phyloP scores from a whole-genome alignment of 139 green algal genomes.

The Picochlorum sp. region DNA sequence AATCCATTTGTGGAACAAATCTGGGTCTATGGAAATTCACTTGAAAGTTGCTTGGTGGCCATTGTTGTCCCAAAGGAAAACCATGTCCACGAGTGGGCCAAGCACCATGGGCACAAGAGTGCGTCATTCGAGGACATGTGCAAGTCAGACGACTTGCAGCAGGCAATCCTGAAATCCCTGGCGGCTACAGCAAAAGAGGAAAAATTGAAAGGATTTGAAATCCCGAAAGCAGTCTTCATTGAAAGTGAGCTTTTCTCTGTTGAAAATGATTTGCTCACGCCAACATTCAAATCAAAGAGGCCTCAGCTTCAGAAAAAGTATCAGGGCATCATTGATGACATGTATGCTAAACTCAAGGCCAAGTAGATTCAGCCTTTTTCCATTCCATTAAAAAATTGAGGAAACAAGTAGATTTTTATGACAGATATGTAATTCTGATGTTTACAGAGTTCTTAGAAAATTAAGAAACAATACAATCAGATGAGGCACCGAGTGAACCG shows the following conservation, averaged over 20 bases:
- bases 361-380: neutral
- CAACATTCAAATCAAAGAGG: constrained; percentile 84
- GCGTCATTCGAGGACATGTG: constrained; percentile 25
- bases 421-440: too few species aligned
- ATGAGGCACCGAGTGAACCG: too few species aligned
- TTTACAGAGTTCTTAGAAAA: too few species aligned
- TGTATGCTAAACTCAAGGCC: constrained; percentile 31
- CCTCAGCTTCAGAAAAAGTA: constrained; percentile 44
- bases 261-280: constrained; percentile 84
- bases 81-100: constrained; percentile 21
- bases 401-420: too few species aligned
- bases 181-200: constrained; percentile 63
- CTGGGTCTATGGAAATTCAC: constrained; percentile 91
- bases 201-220: constrained; percentile 83
- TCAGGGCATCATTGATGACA: constrained; percentile 29
- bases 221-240: constrained; percentile 56
- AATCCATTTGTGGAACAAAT: constrained; percentile 71
- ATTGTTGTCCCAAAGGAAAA: constrained; percentile 71
- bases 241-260: constrained; percentile 32
- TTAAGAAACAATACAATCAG: too few species aligned
- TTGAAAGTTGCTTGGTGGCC: constrained; percentile 76
- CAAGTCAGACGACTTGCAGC: constrained; percentile 19
- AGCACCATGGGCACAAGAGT: neutral
- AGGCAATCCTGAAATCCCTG: constrained; percentile 40
- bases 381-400: too few species aligned